These are phyloP conservation scores for Suillus tomentosus DNA, from an alignment of 768 basidiomycete species.

Conservation along the genomic window DNA sequence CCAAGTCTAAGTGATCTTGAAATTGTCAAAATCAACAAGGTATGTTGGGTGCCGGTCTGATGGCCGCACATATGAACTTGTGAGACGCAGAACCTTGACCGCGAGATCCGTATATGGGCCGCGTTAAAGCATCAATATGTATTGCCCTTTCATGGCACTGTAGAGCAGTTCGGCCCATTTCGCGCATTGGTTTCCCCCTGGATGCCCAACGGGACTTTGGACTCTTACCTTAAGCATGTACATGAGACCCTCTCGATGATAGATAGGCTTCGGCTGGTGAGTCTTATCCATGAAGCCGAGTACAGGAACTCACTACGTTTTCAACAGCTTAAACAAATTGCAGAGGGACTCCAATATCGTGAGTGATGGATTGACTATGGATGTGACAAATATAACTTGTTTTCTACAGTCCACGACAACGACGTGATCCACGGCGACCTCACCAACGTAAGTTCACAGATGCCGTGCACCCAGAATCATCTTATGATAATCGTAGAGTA, in stretches of 20 bases:
- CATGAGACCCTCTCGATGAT: slow-evolving; percentile 38
- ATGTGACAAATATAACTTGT: not conserved
- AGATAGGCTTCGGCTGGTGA: slow-evolving; percentile 40
- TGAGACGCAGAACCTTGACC: slow-evolving; percentile 25
- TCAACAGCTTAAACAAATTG: slow-evolving; percentile 40
- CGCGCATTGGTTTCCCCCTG: slow-evolving; percentile 46
- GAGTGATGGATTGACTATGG: slow-evolving; percentile 13
- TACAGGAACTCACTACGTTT: not conserved
- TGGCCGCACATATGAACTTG: not conserved
- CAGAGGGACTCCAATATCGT: slow-evolving; percentile 43
- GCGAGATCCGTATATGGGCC: slow-evolving; percentile 43
- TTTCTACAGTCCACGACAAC: slow-evolving; percentile 11
- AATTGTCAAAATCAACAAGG: not conserved
- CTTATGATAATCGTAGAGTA: slow-evolving; percentile 8
- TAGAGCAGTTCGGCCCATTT: slow-evolving; percentile 38
- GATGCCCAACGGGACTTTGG: slow-evolving; percentile 42
- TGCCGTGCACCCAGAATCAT: not conserved
- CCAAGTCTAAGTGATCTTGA: not conserved
- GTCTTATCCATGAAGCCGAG: slow-evolving; percentile 9
- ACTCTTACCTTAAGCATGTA: slow-evolving; percentile 38
- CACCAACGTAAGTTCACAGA: slow-evolving; percentile 9
- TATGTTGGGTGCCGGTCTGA: not conserved
- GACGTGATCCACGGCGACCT: slow-evolving; percentile 16
- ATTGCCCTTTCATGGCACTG: slow-evolving; percentile 37
- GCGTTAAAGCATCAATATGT: slow-evolving; percentile 40